phyloP scores from a whole-genome alignment of 2,329 filamentous ascomycete genomes.

The Berkeleyomyces basicola region DNA sequence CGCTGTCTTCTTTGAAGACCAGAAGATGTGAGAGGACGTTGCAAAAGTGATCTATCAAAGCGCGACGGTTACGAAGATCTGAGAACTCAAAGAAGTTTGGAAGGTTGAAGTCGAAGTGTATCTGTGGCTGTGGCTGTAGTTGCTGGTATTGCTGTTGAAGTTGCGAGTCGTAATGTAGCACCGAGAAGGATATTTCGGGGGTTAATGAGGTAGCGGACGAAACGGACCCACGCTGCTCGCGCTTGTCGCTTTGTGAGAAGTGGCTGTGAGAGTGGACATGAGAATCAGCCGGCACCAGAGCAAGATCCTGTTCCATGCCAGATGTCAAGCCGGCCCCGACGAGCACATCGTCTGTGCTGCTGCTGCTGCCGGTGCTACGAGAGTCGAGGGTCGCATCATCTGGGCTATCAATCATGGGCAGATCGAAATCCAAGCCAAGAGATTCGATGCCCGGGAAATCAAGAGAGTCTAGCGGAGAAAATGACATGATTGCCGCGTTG shows the following conservation, averaged over 20 bases:
- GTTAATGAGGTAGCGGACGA: not conserved
- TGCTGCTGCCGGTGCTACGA: slow-evolving; percentile 6
- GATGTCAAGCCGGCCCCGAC: not conserved
- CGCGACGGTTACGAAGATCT: slow-evolving; percentile 34
- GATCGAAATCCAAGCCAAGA: slow-evolving; percentile 6
- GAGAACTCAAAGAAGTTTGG: slow-evolving; percentile 43
- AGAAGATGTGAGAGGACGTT: slow-evolving; percentile 48
- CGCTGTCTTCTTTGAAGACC: slow-evolving; percentile 44
- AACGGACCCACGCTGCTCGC: not conserved
- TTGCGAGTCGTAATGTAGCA: slow-evolving; percentile 16
- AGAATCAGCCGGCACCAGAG: not conserved
- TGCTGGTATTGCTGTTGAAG: slow-evolving; percentile 12
- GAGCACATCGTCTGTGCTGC: slow-evolving; percentile 3
- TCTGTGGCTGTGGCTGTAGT: slow-evolving; percentile 26
- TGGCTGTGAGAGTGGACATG: not conserved
- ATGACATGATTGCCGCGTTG: slow-evolving; percentile 13
- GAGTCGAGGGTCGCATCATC: slow-evolving; percentile 9
- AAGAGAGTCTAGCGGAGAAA: not conserved
- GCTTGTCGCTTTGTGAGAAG: not conserved
- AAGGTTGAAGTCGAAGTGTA: slow-evolving; percentile 33
- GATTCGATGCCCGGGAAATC: not conserved
- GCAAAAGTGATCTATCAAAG: slow-evolving; percentile 45
- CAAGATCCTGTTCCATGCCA: not conserved
- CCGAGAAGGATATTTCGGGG: slow-evolving; percentile 1
- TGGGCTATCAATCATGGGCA: slow-evolving; percentile 2